Conservation (phyloP, 1,139 yeast species). For the Trichomonascaceae sp. region DNA sequence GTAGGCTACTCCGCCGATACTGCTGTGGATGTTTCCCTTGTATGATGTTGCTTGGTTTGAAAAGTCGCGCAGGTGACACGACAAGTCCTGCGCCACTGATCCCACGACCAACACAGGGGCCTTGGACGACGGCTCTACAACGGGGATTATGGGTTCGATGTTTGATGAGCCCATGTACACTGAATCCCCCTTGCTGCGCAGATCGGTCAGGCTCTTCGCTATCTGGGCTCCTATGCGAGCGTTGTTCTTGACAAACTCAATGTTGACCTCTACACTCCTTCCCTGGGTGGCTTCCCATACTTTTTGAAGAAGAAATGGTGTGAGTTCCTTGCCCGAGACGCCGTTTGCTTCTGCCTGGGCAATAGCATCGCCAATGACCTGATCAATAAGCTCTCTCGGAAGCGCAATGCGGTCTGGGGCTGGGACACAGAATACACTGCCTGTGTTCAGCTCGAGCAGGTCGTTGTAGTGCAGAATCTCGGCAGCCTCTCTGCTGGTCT, state of each 20-base stretch:
- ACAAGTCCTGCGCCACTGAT: slow-evolving; percentile 64
- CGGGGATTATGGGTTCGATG: background rate
- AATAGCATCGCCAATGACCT: slow-evolving; percentile 47
- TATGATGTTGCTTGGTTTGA: slow-evolving; percentile 42
- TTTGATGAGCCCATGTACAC: background rate
- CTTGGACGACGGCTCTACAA: background rate
- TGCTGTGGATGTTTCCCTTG: slow-evolving; percentile 45
- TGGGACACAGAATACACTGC: slow-evolving; percentile 70
- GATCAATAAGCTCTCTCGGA: slow-evolving; percentile 37
- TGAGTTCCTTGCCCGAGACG: slow-evolving; percentile 56
- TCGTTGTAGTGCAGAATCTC: slow-evolving; percentile 39
- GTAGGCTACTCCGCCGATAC: slow-evolving; percentile 77
- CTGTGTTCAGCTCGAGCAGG: slow-evolving; percentile 43
- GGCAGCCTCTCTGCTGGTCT: slow-evolving; percentile 46
- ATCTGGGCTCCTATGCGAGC: slow-evolving; percentile 57
- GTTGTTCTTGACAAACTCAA: slow-evolving; percentile 66
- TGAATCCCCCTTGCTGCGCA: slow-evolving; percentile 29
- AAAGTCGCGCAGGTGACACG: slow-evolving; percentile 24
- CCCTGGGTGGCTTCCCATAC: slow-evolving; percentile 61
- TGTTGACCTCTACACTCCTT: slow-evolving; percentile 53
- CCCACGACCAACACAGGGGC: slow-evolving; percentile 42
- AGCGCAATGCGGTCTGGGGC: slow-evolving; percentile 59
- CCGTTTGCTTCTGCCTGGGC: slow-evolving; percentile 40
- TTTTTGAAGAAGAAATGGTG: slow-evolving; percentile 60
- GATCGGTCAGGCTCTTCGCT: slow-evolving; percentile 38